Evolutionary conservation across 345 rosid species (phyloP).

Genomic region (Eucalyptus brandiana): DNA sequence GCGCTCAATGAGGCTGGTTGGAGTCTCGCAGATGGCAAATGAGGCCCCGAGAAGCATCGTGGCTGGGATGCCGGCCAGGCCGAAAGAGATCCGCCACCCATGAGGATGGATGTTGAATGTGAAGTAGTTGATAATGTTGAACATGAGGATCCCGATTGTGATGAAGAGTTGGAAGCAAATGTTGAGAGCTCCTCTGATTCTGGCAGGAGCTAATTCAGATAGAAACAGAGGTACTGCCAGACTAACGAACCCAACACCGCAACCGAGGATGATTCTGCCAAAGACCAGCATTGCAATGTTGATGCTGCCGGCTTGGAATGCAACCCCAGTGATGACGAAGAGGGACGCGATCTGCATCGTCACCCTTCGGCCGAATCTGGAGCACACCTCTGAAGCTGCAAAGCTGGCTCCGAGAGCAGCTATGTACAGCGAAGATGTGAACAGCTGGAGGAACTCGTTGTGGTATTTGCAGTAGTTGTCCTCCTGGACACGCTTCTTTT

Average conservation of each 20-base stretch:
- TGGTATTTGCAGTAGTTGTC: constrained; percentile 15
- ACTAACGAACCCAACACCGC: constrained; percentile 10
- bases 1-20: not conserved
- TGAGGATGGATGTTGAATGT: not conserved
- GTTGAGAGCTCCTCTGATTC: not conserved
- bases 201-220: not conserved
- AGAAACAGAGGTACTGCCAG: not conserved
- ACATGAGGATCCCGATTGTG: not conserved
- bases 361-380: not conserved
- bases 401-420: constrained; percentile 6
- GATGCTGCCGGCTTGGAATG: not conserved
- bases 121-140: not conserved
- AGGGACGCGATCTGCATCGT: constrained; percentile 2
- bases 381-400: constrained; percentile 1
- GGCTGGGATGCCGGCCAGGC: not conserved
- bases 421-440: constrained; percentile 8
- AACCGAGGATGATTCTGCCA: constrained; percentile 8
- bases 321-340: not conserved
- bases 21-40: not conserved
- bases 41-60: not conserved
- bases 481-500: not conserved
- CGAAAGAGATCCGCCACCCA: not conserved
- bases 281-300: not conserved
- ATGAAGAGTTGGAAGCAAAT: not conserved
- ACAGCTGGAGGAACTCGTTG: constrained; percentile 2